Evolutionary conservation across 2,329 filamentous ascomycete species (phyloP).

Genomic region (Eutypella sp.): DNA sequence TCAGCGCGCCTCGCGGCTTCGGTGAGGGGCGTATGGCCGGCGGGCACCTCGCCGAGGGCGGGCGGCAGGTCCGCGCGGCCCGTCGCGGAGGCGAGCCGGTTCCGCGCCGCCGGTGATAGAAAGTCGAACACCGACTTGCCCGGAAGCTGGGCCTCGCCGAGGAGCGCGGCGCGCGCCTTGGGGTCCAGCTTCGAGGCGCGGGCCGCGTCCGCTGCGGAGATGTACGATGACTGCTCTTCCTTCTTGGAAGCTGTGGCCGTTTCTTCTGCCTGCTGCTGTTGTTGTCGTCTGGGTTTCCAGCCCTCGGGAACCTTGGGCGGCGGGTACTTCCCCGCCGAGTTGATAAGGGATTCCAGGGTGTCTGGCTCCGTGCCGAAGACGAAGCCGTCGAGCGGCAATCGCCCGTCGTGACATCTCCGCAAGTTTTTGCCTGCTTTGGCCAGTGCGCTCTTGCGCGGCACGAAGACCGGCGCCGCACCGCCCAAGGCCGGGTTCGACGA

Average conservation of each 20-base stretch:
- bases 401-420: slow-evolving; percentile 77
- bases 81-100: slow-evolving; percentile 69
- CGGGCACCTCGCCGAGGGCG: slow-evolving; percentile 69
- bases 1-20: slow-evolving; percentile 59
- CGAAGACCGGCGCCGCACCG: slow-evolving; percentile 69
- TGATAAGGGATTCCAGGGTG: slow-evolving; percentile 40
- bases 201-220: slow-evolving; percentile 72
- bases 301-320: slow-evolving; percentile 64
- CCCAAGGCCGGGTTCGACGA: slow-evolving; percentile 59
- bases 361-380: slow-evolving; percentile 55
- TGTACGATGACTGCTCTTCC: slow-evolving; percentile 36
- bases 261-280: slow-evolving; percentile 27
- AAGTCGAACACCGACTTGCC: slow-evolving; percentile 97
- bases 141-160: slow-evolving; percentile 76
- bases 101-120: slow-evolving; percentile 70
- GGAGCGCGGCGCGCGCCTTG: slow-evolving; percentile 67
- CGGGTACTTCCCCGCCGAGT: slow-evolving; percentile 44
- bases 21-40: slow-evolving; percentile 52
- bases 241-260: not conserved
- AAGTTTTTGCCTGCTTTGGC: slow-evolving; percentile 40
- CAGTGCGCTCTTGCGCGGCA: slow-evolving; percentile 57
- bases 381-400: slow-evolving; percentile 75
- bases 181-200: slow-evolving; percentile 72
- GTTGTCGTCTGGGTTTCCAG: slow-evolving; percentile 63
- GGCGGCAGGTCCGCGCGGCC: slow-evolving; percentile 73